These are phyloP conservation scores for Gentiana straminea DNA, from an alignment of 257 asterid species.

Conservation along the genomic window DNA sequence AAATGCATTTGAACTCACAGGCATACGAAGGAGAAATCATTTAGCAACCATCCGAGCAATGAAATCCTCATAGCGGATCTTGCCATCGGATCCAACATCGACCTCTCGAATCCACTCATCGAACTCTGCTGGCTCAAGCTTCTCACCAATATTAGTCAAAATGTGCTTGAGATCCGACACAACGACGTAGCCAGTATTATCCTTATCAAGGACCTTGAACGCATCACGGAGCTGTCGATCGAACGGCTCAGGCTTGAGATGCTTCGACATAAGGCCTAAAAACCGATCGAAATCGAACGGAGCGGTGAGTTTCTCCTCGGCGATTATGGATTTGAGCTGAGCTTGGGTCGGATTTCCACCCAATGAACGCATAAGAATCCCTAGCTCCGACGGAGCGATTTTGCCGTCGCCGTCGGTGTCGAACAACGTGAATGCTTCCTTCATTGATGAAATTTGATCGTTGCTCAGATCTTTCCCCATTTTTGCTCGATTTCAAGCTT, in stretches of 20 bases:
- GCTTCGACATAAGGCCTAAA: conserved; percentile 75
- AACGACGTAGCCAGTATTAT: conserved; percentile 55
- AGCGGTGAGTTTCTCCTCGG: conserved; percentile 60
- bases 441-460: conserved; percentile 75
- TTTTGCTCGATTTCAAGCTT: conserved; percentile 2
- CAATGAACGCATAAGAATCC: conserved; percentile 81
- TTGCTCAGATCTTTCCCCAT: conserved; percentile 90
- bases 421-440: conserved; percentile 82
- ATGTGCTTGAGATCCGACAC: conserved; percentile 88
- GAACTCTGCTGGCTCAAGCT: conserved; percentile 75
- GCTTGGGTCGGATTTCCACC: conserved; percentile 95
- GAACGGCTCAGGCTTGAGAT: conserved; percentile 88
- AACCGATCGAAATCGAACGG: conserved; percentile 67
- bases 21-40: conserved; percentile 16
- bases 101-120: conserved; percentile 99
- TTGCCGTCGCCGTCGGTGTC: conserved; percentile 90
- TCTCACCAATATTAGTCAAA: conserved; percentile 76
- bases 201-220: conserved; percentile 85
- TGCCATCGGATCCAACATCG: conserved; percentile 84
- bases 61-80: conserved; percentile 83
- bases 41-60: conserved; percentile 88
- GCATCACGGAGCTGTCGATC: conserved; percentile 93
- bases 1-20: conserved; percentile 7
- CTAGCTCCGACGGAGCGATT: conserved; percentile 80
- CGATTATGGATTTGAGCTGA: conserved; percentile 56